These are phyloP conservation scores for Crithidia bombi DNA, from an alignment of 208 protist genomes.

Conservation along the genomic window DNA sequence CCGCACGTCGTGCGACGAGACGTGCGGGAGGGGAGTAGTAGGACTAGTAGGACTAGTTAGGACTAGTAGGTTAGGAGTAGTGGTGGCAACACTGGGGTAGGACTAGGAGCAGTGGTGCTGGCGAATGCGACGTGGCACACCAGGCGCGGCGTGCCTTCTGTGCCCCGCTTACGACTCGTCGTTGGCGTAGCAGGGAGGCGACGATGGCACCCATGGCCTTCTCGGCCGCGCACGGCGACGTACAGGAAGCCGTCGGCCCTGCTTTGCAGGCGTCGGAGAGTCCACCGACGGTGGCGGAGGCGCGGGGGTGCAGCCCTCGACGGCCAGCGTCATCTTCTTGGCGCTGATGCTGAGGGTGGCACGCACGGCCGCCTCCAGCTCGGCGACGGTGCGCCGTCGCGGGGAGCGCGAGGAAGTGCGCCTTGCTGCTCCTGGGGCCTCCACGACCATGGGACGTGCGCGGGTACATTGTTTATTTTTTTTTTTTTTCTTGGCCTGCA, in stretches of 20 bases:
- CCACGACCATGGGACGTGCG: slow-evolving; percentile 23
- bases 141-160: too few species aligned
- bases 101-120: too few species aligned
- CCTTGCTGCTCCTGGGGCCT: slow-evolving; percentile 29
- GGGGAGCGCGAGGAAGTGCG: slow-evolving; percentile 24
- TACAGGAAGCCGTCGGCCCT: slow-evolving; percentile 33
- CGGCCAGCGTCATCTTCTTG: slow-evolving; percentile 26
- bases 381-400: slow-evolving; percentile 29
- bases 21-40: too few species aligned
- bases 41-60: too few species aligned
- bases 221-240: slow-evolving; percentile 8
- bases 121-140: too few species aligned
- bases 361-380: slow-evolving; percentile 33
- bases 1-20: too few species aligned
- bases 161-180: too few species aligned
- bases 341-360: slow-evolving; percentile 14
- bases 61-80: too few species aligned
- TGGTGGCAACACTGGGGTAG: too few species aligned
- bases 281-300: slow-evolving; percentile 20
- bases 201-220: slow-evolving; percentile 6
- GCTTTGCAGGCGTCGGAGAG: slow-evolving; percentile 27
- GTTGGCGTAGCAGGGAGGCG: neutral
- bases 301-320: slow-evolving; percentile 31
- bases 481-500: slow-evolving; percentile 40
- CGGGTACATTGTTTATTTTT: too few species aligned